phyloP scores from a whole-genome alignment of 2,329 filamentous ascomycete genomes.

The Graphilbum fragrans region DNA sequence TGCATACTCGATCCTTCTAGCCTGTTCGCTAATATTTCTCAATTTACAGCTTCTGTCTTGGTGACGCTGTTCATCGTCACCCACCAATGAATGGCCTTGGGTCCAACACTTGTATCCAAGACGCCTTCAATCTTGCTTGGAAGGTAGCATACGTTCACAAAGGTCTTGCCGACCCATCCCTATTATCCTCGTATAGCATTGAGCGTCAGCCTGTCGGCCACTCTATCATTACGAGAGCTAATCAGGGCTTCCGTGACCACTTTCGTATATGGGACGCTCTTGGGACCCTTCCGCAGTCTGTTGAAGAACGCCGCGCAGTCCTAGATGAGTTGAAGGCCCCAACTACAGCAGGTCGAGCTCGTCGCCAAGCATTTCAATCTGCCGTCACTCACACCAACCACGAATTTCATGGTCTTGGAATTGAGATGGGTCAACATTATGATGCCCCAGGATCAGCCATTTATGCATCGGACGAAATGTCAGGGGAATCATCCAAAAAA shows the following conservation, averaged over 20 bases:
- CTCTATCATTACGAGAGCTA: constrained; percentile 39
- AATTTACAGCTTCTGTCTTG: constrained; percentile 31
- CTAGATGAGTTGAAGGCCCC: constrained; percentile 28
- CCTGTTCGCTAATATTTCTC: not conserved
- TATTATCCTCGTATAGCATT: constrained; percentile 29
- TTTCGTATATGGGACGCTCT: constrained; percentile 29
- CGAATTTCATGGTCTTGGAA: constrained; percentile 43
- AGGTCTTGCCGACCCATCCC: constrained; percentile 20
- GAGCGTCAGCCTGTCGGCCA: constrained; percentile 38
- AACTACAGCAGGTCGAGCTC: constrained; percentile 21
- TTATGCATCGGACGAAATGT: constrained; percentile 28
- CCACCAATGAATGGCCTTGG: constrained; percentile 45
- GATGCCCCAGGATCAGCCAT: constrained; percentile 28
- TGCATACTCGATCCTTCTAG: not conserved
- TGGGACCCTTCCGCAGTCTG: constrained; percentile 25
- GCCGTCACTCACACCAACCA: constrained; percentile 28
- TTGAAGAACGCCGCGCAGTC: constrained; percentile 23
- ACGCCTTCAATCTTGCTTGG: constrained; percentile 44
- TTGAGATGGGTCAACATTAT: constrained; percentile 49
- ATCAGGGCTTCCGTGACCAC: constrained; percentile 43
- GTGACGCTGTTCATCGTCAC: constrained; percentile 46
- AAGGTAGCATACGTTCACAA: constrained; percentile 34
- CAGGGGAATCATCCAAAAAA: no score
- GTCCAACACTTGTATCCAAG: constrained; percentile 46
- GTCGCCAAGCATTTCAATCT: constrained; percentile 25